Evolutionary conservation across 257 asterid species (phyloP).

Genomic region (Solanum chilense): DNA sequence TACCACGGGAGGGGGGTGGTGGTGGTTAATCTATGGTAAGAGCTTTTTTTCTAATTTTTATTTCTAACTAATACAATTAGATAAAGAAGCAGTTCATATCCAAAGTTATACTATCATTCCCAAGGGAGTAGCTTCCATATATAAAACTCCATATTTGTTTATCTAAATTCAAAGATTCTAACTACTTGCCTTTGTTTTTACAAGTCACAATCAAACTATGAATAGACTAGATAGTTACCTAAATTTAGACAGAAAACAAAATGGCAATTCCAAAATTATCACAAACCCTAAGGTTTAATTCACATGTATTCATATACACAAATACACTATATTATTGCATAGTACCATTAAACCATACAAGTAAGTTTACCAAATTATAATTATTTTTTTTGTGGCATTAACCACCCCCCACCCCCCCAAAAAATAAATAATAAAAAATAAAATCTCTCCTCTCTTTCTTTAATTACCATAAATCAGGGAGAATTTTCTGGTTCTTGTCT

Average conservation of each 20-base stretch:
- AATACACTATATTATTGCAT: neutral
- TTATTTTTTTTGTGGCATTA: neutral
- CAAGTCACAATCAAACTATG: neutral
- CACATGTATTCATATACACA: neutral
- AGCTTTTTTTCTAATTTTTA: neutral
- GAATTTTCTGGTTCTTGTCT: slow-evolving; percentile 2
- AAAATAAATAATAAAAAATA: neutral
- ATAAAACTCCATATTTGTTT: neutral
- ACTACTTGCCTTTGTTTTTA: neutral
- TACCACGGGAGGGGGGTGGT: neutral
- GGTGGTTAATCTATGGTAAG: neutral
- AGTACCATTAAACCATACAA: neutral
- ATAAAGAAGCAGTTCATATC: neutral
- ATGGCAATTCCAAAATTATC: neutral
- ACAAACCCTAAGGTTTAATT: neutral
- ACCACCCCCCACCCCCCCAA: neutral
- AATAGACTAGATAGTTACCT: neutral
- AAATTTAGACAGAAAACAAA: neutral
- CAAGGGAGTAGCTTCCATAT: neutral
- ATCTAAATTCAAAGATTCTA: neutral
- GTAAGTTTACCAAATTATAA: neutral
- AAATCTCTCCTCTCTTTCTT: neutral
- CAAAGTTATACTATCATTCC: neutral
- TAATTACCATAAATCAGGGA: slow-evolving; percentile 2
- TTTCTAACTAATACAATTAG: neutral